Evolutionary conservation across 1,284 basidiomycete genomes (phyloP).

Genomic region (Marasmius tenuissimus): DNA sequence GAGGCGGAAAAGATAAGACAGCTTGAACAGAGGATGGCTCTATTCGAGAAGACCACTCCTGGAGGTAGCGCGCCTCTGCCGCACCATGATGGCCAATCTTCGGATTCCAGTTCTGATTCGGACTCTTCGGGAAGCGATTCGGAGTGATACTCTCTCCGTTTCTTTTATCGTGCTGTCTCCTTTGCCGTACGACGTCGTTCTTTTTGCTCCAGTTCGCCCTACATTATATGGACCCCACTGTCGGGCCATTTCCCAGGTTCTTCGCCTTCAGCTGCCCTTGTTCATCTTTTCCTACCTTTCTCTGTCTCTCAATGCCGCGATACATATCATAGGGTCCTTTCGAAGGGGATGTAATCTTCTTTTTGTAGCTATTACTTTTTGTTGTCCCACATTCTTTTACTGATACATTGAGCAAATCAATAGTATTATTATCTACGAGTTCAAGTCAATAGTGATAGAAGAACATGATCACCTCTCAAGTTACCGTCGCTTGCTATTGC

Average conservation of each 20-base stretch:
- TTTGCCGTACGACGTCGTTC: not conserved
- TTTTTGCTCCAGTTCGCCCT: slow-evolving; percentile 6
- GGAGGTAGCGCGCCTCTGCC: slow-evolving; percentile 32
- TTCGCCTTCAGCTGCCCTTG: slow-evolving; percentile 10
- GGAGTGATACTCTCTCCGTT: slow-evolving; percentile 46
- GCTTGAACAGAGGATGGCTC: slow-evolving; percentile 78
- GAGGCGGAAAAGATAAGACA: slow-evolving; percentile 88
- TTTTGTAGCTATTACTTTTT: not conserved
- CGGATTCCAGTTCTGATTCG: slow-evolving; percentile 73
- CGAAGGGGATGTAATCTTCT: slow-evolving; percentile 3
- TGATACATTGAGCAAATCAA: slow-evolving; percentile 16
- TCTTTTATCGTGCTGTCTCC: slow-evolving; percentile 7
- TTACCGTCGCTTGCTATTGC: slow-evolving; percentile 1
- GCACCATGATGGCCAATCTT: slow-evolving; percentile 65
- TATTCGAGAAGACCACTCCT: slow-evolving; percentile 63
- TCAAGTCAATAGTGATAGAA: slow-evolving; percentile 2
- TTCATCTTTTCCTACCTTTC: slow-evolving; percentile 11
- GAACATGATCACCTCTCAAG: not conserved
- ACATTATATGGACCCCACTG: slow-evolving; percentile 7
- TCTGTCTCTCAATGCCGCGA: slow-evolving; percentile 5
- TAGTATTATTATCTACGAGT: not conserved
- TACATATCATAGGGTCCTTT: slow-evolving; percentile 6
- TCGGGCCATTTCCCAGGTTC: not conserved
- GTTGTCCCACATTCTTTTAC: slow-evolving; percentile 11
- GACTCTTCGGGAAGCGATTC: slow-evolving; percentile 83